A percentile compares a stretch with the other conserved stretches of the same genome.
phyloP scores from a whole-genome alignment of 2,329 filamentous ascomycete genomes.

The Talaromyces sp. region DNA sequence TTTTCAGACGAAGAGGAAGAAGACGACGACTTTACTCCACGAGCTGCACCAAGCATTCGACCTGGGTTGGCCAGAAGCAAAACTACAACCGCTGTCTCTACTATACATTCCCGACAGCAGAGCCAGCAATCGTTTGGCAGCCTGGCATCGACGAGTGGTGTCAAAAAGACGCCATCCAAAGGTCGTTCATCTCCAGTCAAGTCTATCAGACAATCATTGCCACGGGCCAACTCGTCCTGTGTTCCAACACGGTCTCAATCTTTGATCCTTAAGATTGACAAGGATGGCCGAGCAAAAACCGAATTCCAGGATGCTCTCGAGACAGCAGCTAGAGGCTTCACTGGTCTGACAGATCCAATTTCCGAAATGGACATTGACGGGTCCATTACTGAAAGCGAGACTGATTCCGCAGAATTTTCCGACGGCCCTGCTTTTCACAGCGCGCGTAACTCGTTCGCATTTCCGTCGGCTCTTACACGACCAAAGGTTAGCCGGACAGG shows the following conservation, averaged over 20 bases:
- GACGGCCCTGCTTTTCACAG: slow-evolving; percentile 38
- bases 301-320: slow-evolving; percentile 37
- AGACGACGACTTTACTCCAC: slow-evolving; percentile 35
- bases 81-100: slow-evolving; percentile 37
- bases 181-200: slow-evolving; percentile 44
- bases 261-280: slow-evolving; percentile 47
- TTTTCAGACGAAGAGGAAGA: slow-evolving; percentile 30
- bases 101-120: slow-evolving; percentile 28
- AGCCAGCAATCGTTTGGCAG: slow-evolving; percentile 27
- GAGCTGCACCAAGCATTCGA: slow-evolving; percentile 28
- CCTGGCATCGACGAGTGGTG: slow-evolving; percentile 33
- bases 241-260: slow-evolving; percentile 39
- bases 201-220: slow-evolving; percentile 30
- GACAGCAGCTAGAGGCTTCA: slow-evolving; percentile 26
- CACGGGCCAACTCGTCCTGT: slow-evolving; percentile 31
- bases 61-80: slow-evolving; percentile 40
- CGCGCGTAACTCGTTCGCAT: slow-evolving; percentile 39
- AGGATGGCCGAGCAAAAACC: slow-evolving; percentile 47
- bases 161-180: slow-evolving; percentile 42
- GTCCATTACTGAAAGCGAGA: slow-evolving; percentile 43
- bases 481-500: slow-evolving; percentile 32
- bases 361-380: slow-evolving; percentile 41
- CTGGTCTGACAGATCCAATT: slow-evolving; percentile 34
- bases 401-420: slow-evolving; percentile 39
- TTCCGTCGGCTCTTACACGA: slow-evolving; percentile 27